phyloP scores from a whole-genome alignment of 164 flowering plant species.

The Tinospora cordifolia region DNA sequence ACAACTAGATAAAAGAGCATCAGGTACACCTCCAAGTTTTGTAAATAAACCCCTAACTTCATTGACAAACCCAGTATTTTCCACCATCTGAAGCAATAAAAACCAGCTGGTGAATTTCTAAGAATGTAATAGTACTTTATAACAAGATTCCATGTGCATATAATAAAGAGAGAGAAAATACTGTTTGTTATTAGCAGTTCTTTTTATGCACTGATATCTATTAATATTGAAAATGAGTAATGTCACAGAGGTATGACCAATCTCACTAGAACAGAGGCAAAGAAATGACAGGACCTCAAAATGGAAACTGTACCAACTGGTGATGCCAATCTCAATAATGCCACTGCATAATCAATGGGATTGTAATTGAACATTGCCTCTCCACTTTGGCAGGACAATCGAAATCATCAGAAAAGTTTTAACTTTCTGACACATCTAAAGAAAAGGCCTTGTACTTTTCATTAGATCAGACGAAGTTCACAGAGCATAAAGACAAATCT shows the following conservation, averaged over 20 bases:
- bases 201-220: neutral
- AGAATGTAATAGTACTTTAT: conserved; percentile 2
- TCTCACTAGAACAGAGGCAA: neutral
- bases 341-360: neutral
- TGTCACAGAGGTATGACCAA: neutral
- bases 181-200: neutral
- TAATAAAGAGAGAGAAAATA: neutral
- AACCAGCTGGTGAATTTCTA: conserved; percentile 1
- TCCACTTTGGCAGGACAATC: neutral
- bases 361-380: neutral
- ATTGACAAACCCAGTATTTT: conserved; percentile 55
- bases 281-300: neutral
- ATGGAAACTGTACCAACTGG: neutral
- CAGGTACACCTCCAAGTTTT: conserved; percentile 54
- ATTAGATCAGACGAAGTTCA: neutral
- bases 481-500: neutral
- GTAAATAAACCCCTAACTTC: conserved; percentile 57
- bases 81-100: conserved; percentile 53
- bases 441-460: neutral
- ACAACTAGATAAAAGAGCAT: conserved; percentile 38
- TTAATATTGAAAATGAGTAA: neutral
- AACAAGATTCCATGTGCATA: neutral
- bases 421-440: neutral
- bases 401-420: neutral
- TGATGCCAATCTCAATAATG: neutral